Evolutionary conservation across 495 filamentous ascomycete species (phyloP).

Genomic region (Trichoderma parareesei): DNA sequence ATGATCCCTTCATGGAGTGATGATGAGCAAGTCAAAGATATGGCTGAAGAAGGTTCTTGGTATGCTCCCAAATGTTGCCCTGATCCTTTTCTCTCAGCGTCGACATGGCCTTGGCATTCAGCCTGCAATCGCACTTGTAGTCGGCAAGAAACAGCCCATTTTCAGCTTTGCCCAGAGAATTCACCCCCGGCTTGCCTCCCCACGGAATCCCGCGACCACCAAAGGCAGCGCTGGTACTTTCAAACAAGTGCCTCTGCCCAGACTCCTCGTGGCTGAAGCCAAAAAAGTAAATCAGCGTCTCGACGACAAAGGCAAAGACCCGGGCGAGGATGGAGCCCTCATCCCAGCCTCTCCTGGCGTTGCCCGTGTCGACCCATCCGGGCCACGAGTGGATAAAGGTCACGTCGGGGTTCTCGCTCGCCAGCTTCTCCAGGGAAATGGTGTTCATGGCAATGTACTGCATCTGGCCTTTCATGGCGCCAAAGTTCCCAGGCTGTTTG

Average conservation of each 20-base stretch:
- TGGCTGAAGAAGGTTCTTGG: too few relatives aligned
- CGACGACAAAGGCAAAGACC: slow-evolving; percentile 20
- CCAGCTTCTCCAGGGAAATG: slow-evolving; percentile 25
- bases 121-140: slow-evolving; percentile 22
- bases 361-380: slow-evolving; percentile 30
- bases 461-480: slow-evolving; percentile 3
- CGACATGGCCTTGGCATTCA: slow-evolving; percentile 25
- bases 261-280: slow-evolving; percentile 21
- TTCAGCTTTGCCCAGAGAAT: slow-evolving; percentile 14
- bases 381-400: slow-evolving; percentile 38
- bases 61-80: slow-evolving; percentile 16
- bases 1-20: too few relatives aligned
- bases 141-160: slow-evolving; percentile 27
- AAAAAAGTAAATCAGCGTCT: slow-evolving; percentile 18
- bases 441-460: slow-evolving; percentile 25
- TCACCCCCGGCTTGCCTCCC: slow-evolving; percentile 21
- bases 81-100: slow-evolving; percentile 19
- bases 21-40: too few relatives aligned
- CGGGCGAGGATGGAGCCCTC: slow-evolving; percentile 17
- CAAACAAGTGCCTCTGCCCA: slow-evolving; percentile 25
- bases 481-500: too few relatives aligned
- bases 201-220: slow-evolving; percentile 24
- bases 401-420: slow-evolving; percentile 27
- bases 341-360: slow-evolving; percentile 22
- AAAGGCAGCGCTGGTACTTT: slow-evolving; percentile 26